phyloP scores from a whole-genome alignment of 306 rosid genomes.

The Vigna nakashimae region DNA sequence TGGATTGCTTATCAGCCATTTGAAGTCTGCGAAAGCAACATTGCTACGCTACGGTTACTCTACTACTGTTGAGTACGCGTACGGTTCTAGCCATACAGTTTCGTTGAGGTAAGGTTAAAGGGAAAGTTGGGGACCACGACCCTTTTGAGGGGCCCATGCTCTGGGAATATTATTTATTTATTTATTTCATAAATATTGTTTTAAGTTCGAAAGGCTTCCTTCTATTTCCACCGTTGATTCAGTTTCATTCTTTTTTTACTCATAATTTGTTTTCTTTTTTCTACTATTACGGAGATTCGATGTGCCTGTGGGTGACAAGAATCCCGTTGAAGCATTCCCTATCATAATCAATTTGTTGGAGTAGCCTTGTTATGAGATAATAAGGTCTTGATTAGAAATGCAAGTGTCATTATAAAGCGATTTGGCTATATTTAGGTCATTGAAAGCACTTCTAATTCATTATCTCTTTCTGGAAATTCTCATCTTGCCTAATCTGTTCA shows the following conservation, averaged over 20 bases:
- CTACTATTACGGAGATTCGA: constrained; percentile 37
- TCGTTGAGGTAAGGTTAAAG: constrained; percentile 35
- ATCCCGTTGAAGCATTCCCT: constrained; percentile 37
- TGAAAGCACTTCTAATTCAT: constrained; percentile 14
- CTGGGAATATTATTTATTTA: neutral
- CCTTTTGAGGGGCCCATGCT: constrained; percentile 26
- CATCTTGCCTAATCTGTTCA: constrained; percentile 16
- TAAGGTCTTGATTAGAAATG: neutral
- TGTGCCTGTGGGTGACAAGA: neutral
- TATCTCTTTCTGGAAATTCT: constrained; percentile 19
- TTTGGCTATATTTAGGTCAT: constrained; percentile 15
- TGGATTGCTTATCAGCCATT: constrained; percentile 60
- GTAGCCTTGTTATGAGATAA: neutral
- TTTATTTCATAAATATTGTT: neutral
- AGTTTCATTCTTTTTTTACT: neutral
- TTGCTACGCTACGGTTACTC: constrained; percentile 51
- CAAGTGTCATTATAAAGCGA: constrained; percentile 24
- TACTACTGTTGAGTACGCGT: constrained; percentile 44
- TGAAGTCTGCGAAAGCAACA: constrained; percentile 78
- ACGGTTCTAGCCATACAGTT: constrained; percentile 54
- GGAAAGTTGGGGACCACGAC: constrained; percentile 49
- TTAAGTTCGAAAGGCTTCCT: neutral
- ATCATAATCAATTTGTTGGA: neutral
- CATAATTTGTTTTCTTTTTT: neutral
- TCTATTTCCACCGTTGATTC: constrained; percentile 24